Evolutionary conservation across 768 basidiomycete genomes (phyloP).

Genomic region (Clitopilus hobsonii): DNA sequence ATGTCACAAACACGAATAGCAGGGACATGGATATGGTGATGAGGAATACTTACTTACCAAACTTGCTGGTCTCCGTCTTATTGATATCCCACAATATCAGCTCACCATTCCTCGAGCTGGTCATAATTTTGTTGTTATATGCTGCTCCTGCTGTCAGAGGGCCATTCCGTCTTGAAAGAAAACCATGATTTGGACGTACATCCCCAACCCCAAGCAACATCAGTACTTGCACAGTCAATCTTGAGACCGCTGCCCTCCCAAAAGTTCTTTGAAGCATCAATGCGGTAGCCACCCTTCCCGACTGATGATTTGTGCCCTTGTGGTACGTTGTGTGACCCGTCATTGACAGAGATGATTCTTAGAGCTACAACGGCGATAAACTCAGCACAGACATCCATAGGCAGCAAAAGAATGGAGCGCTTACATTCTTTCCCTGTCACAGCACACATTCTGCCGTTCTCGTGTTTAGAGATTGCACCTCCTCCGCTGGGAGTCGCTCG

Average conservation of each 20-base stretch:
- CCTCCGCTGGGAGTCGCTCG: conserved; percentile 61
- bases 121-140: conserved; percentile 72
- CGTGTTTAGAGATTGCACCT: conserved; percentile 62
- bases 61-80: conserved; percentile 62
- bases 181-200: conserved; percentile 47
- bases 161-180: too few relatives aligned
- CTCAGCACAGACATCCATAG: neutral
- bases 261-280: conserved; percentile 71
- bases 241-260: conserved; percentile 79
- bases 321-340: conserved; percentile 32
- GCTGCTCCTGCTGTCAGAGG: conserved; percentile 28
- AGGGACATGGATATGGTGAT: neutral
- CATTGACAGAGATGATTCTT: conserved; percentile 54
- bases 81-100: conserved; percentile 81
- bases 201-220: conserved; percentile 76
- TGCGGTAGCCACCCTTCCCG: conserved; percentile 58
- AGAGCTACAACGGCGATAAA: conserved; percentile 36
- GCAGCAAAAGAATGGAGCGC: conserved; percentile 14
- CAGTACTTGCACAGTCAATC: conserved; percentile 73
- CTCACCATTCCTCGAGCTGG: conserved; percentile 78
- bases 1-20: neutral
- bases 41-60: conserved; percentile 40
- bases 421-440: conserved; percentile 79
- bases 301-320: conserved; percentile 47
- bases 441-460: conserved; percentile 63